These are phyloP conservation scores for Bonia amplexicaulis DNA, from an alignment of 176 grass and related monocot genomes.

Conservation along the genomic window DNA sequence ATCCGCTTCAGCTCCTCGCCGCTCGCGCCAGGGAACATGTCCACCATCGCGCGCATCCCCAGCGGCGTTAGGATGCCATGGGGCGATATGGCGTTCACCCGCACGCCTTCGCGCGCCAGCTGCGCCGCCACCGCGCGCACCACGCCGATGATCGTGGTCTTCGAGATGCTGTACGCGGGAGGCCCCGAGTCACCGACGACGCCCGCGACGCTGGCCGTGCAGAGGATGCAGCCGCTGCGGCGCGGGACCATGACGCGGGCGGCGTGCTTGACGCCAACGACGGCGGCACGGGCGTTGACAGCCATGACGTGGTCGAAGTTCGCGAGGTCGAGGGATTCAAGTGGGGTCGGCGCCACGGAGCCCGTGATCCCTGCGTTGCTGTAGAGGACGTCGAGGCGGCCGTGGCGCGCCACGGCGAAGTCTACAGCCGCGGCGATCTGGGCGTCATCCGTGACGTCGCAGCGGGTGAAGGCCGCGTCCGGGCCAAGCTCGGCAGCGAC, in stretches of 20 bases:
- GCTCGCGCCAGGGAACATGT: neutral
- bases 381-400: conserved; percentile 32
- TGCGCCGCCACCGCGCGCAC: neutral
- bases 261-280: conserved; percentile 10
- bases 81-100: conserved; percentile 28
- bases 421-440: conserved; percentile 22
- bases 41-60: neutral
- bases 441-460: conserved; percentile 29
- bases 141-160: neutral
- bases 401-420: neutral
- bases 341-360: neutral
- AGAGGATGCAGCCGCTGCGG: neutral
- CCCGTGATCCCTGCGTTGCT: conserved; percentile 29
- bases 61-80: neutral
- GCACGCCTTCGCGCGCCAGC: conserved; percentile 4
- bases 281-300: conserved; percentile 39
- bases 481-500: conserved; percentile 32
- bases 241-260: conserved; percentile 3
- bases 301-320: conserved; percentile 59
- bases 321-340: conserved; percentile 26
- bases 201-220: neutral
- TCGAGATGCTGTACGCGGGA: neutral
- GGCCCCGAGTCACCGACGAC: neutral
- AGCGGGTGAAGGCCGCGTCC: neutral
- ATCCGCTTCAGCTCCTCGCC: neutral